Base-by-base conservation (phyloP, 306 rosid species). In the Gleditsia sinensis region DNA sequence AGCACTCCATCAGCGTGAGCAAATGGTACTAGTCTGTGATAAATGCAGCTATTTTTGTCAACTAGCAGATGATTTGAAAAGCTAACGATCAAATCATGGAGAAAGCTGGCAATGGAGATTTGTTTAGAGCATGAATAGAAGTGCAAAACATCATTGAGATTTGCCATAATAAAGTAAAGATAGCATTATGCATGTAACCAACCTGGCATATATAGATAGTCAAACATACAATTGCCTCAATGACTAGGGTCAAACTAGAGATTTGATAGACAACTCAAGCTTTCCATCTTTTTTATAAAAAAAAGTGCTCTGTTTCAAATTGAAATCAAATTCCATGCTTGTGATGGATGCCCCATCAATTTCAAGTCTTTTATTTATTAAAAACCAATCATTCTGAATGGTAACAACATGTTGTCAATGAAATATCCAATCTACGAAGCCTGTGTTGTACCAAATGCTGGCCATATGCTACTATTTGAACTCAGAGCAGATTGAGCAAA, bases 41-140 rank as follows among this genome's bases (percentile, higher is more conserved):
- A 50, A 59, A 77, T 69, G 66, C 51, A 63, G 30, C 28, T 63
- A 61, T 7, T 39, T 63, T 4, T 24, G 28, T 46, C 75, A 69
- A 49, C 45, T 7, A 67, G 63, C 8, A 58, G 54, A 70, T 28
- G 45, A 24, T 37, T 48, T 10, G 46, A 37, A 58, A 59, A 61
- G 37, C 9, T 61, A 78, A 14, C 21, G 7, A 59, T 69, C 58
- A 69, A 49, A 70, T 42, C 19, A 40, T n/a, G 30, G 33, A 69
- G 49, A 36, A 40, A 63, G 39, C 24, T 20, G 73, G 39, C 28
- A 21, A 40, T 40, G 39, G 40, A 45, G 25, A 51, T 70, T 42
- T 13, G 3, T 12, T 42, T 12, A 0, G 49, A 12, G 49, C 17
- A 42, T 70, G 40, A 25, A 25, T 19, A 23, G 33, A 51, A 63